phyloP scores from a whole-genome alignment of 345 rosid genomes.

The Citropsis articulata region DNA sequence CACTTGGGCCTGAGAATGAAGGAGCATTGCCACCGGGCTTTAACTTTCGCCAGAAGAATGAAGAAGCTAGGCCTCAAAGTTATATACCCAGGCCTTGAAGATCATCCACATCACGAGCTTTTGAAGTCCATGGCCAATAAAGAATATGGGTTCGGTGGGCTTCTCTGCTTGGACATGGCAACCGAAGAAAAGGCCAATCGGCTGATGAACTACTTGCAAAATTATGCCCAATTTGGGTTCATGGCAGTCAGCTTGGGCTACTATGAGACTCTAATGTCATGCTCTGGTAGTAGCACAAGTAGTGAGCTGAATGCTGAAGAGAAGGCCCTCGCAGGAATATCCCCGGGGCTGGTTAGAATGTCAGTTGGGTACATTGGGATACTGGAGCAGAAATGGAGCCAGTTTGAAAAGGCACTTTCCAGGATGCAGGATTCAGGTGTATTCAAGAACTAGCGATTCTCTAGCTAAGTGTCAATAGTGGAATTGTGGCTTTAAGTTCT shows the following conservation, averaged over 20 bases:
- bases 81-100: slow-evolving; percentile 79
- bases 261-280: slow-evolving; percentile 89
- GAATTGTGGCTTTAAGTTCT: neutral
- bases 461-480: neutral
- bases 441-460: slow-evolving; percentile 13
- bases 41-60: slow-evolving; percentile 63
- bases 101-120: slow-evolving; percentile 75
- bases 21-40: slow-evolving; percentile 77
- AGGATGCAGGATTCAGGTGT: slow-evolving; percentile 46
- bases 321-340: slow-evolving; percentile 77
- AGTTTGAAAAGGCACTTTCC: slow-evolving; percentile 70
- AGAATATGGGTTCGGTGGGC: slow-evolving; percentile 84
- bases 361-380: slow-evolving; percentile 88
- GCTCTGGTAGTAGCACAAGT: slow-evolving; percentile 94
- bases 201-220: slow-evolving; percentile 77
- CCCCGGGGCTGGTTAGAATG: slow-evolving; percentile 89
- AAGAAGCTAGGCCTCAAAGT: slow-evolving; percentile 72
- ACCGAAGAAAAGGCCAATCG: slow-evolving; percentile 80
- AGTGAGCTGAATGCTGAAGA: slow-evolving; percentile 74
- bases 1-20: slow-evolving; percentile 81
- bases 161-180: slow-evolving; percentile 78
- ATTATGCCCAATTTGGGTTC: slow-evolving; percentile 76
- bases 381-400: slow-evolving; percentile 86
- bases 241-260: slow-evolving; percentile 98
- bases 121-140: slow-evolving; percentile 55